Base-by-base conservation (phyloP, 2,329 filamentous ascomycete genomes). In the Colletotrichum filicis region DNA sequence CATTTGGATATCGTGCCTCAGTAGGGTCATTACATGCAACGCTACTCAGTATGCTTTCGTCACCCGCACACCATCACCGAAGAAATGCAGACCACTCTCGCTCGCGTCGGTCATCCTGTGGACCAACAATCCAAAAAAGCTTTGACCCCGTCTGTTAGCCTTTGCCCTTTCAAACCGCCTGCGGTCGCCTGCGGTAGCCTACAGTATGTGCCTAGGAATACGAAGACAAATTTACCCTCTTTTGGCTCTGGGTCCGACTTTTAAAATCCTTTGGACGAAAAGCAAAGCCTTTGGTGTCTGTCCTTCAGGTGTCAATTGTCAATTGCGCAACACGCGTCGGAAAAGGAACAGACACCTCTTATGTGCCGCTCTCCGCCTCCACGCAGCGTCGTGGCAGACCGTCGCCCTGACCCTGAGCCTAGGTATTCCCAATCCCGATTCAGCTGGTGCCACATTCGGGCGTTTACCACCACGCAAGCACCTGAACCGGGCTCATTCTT, bases 341-440 rank as follows among this genome's bases (percentile, higher is more conserved):
- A n/a, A 59, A 55, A 11, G 49, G 58, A 72, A 63, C 58, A 64
- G 69, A 68, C 58, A 52, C 16, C 42, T 16, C 32, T 37, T n/a
- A 35, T 22, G 46, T 52, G 32, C 19, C 22, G 32, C 19, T 26
- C n/a, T 16, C 1, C 2, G 3, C 12, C 16, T 32, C 30, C 16
- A 8, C 57, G 32, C 57, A 59, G 14, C 32, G 32, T 30, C 57
- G 2, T 59, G 30, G 12, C n/a, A 42, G 52, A 22, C 19, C n/a
- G 14, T 46, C 26, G 60, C 60, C 42, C 22, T 30, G 59, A 16
- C n/a, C 37, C 28, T 30, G 37, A n/a, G 8, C 5, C 24, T 61
- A 26, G 26, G 26, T 26, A 35, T 28, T 52, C 26, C 28, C 26
- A 32, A 49, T 49, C 9, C 6, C 26, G 14, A 19, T 53, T 12